These are phyloP conservation scores for Spencermartinsiella europaea DNA, from an alignment of 805 yeast species.

Conservation along the genomic window DNA sequence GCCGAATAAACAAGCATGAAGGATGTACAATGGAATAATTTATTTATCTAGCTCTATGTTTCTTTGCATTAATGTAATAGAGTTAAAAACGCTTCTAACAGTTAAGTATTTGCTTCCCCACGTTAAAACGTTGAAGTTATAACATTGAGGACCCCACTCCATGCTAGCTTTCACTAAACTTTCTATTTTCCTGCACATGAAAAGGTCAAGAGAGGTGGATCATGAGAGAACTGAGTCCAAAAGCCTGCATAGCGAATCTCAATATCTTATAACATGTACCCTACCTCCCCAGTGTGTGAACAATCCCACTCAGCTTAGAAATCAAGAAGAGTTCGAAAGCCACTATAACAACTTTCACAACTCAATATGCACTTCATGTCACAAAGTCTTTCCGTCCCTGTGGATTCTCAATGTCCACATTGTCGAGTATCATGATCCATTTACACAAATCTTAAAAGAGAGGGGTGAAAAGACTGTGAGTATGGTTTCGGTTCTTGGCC, in stretches of 20 bases:
- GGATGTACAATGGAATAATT: too few relatives aligned
- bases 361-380: conserved; percentile 22
- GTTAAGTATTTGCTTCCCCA: background rate
- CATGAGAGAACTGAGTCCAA: too few relatives aligned
- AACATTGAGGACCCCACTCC: too few relatives aligned
- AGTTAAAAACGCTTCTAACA: too few relatives aligned
- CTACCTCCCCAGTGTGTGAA: conserved; percentile 8
- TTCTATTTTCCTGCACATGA: too few relatives aligned
- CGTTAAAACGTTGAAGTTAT: too few relatives aligned
- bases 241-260: too few relatives aligned
- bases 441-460: conserved; percentile 34
- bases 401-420: conserved; percentile 43
- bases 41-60: background rate
- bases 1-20: too few relatives aligned
- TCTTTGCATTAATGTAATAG: background rate
- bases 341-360: conserved; percentile 23
- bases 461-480: conserved; percentile 35
- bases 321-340: conserved; percentile 19
- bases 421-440: conserved; percentile 50
- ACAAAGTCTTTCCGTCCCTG: conserved; percentile 38
- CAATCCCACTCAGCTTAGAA: conserved; percentile 2
- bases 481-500: background rate
- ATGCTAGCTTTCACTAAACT: too few relatives aligned
- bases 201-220: too few relatives aligned
- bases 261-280: conserved; percentile 2